A percentile compares a stretch with the other conserved stretches of the same genome.
These are phyloP conservation scores for Penicillium antarcticum DNA, from an alignment of 495 filamentous ascomycete genomes.

Conservation along the genomic window DNA sequence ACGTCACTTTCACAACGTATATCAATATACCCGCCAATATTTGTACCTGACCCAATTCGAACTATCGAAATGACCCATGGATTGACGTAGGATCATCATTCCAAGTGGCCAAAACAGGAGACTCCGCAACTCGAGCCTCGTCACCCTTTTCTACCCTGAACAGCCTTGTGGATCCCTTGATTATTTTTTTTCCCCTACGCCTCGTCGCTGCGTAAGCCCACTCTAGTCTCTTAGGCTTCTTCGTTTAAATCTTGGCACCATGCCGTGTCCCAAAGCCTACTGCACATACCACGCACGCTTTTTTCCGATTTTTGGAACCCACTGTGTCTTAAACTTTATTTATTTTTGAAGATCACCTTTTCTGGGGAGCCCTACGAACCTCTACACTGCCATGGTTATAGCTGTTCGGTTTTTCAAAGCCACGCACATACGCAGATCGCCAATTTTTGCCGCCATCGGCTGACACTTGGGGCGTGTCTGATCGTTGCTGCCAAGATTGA, in stretches of 20 bases:
- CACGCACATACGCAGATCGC: too few species aligned
- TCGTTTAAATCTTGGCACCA: conserved; percentile 17
- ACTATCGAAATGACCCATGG: conserved; percentile 1
- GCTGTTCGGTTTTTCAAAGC: background rate
- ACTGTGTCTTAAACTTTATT: conserved; percentile 10
- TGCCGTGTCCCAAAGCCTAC: background rate
- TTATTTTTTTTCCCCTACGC: conserved; percentile 8
- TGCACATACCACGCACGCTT: background rate
- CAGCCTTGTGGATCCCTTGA: conserved; percentile 20
- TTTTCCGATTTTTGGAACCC: background rate
- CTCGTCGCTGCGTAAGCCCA: conserved; percentile 7
- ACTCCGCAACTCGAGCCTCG: conserved; percentile 14
- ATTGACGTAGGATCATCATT: conserved; percentile 17
- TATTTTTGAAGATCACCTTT: conserved; percentile 11
- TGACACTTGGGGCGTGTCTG: background rate
- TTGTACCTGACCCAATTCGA: background rate
- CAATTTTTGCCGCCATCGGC: too few species aligned
- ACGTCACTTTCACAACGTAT: too few species aligned
- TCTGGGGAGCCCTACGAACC: conserved; percentile 4
- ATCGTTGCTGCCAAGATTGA: background rate
- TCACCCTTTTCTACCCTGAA: conserved; percentile 11
- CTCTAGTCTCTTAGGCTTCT: conserved; percentile 10
- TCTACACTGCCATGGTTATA: background rate
- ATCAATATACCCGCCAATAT: background rate
- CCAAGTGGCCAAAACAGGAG: conserved; percentile 5